Evolutionary conservation across 2,329 filamentous ascomycete species (phyloP).

Genomic region (Magnaporthiopsis rhizophila): DNA sequence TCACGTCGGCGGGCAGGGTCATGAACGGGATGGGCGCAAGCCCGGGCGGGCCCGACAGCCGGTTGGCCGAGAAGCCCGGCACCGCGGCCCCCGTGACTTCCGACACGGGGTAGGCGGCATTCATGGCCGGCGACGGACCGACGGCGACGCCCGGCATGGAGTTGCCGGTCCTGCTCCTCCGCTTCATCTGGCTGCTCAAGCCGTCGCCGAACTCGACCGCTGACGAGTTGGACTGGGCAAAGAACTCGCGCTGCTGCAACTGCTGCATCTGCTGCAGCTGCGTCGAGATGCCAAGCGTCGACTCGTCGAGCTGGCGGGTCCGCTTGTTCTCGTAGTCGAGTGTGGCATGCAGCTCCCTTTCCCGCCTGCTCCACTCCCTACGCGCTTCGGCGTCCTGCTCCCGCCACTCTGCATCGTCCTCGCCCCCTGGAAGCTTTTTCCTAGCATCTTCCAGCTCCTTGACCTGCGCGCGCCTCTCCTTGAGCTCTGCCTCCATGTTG

Average conservation of each 20-base stretch:
- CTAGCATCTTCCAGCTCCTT: slow-evolving; percentile 66
- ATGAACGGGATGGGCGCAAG: slow-evolving; percentile 48
- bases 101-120: slow-evolving; percentile 29
- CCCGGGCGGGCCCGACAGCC: slow-evolving; percentile 32
- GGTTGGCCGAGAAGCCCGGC: slow-evolving; percentile 37
- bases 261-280: slow-evolving; percentile 32
- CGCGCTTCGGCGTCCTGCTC: slow-evolving; percentile 43
- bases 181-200: slow-evolving; percentile 33
- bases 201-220: slow-evolving; percentile 36
- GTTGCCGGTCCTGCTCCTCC: slow-evolving; percentile 40
- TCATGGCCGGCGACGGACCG: slow-evolving; percentile 31
- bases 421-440: slow-evolving; percentile 54
- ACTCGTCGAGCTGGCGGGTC: slow-evolving; percentile 36
- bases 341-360: slow-evolving; percentile 44
- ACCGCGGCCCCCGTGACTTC: slow-evolving; percentile 27
- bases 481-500: slow-evolving; percentile 63
- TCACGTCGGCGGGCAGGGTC: slow-evolving; percentile 20
- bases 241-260: slow-evolving; percentile 8
- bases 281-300: slow-evolving; percentile 37
- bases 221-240: slow-evolving; percentile 18
- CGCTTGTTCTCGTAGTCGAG: slow-evolving; percentile 40
- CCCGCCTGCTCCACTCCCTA: slow-evolving; percentile 46
- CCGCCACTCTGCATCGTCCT: slow-evolving; percentile 50
- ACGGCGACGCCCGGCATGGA: slow-evolving; percentile 33
- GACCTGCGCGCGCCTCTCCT: slow-evolving; percentile 61